A percentile compares a stretch with the other conserved stretches of the same genome.
These are phyloP conservation scores for Dothiorella sarmentorum DNA, from an alignment of 2,329 filamentous ascomycete genomes.

Conservation along the genomic window DNA sequence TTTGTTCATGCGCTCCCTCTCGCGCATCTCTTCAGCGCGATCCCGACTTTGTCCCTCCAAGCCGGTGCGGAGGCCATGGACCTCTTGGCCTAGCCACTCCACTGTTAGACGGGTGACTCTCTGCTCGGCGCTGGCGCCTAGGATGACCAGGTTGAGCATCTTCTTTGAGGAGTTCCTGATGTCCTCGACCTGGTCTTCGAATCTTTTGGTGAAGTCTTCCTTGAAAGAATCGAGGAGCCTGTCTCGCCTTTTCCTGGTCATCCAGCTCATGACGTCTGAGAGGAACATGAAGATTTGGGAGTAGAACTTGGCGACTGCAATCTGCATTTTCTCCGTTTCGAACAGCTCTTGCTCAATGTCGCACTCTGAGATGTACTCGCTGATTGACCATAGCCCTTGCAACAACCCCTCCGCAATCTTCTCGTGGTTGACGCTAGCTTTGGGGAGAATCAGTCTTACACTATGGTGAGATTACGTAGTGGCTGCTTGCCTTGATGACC, in stretches of 20 bases:
- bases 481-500: constrained; percentile 17
- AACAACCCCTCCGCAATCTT: constrained; percentile 23
- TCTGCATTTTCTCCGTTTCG: constrained; percentile 21
- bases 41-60: background rate
- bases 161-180: constrained; percentile 19
- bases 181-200: constrained; percentile 22
- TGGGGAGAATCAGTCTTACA: background rate
- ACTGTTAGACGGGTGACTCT: constrained; percentile 1
- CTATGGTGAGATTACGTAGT: background rate
- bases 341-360: constrained; percentile 22
- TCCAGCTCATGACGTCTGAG: constrained; percentile 24
- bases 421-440: constrained; percentile 27
- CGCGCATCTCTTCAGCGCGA: background rate
- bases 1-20: background rate
- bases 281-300: constrained; percentile 27
- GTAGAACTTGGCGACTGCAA: constrained; percentile 24
- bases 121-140: constrained; percentile 11
- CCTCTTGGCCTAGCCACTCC: background rate
- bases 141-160: background rate
- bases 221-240: constrained; percentile 23
- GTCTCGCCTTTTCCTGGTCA: constrained; percentile 20
- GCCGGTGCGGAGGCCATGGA: background rate
- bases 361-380: constrained; percentile 23
- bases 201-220: constrained; percentile 23
- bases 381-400: constrained; percentile 23